Conservation (phyloP, 2,329 filamentous ascomycete genomes). For the Aspergillus nomiae region DNA sequence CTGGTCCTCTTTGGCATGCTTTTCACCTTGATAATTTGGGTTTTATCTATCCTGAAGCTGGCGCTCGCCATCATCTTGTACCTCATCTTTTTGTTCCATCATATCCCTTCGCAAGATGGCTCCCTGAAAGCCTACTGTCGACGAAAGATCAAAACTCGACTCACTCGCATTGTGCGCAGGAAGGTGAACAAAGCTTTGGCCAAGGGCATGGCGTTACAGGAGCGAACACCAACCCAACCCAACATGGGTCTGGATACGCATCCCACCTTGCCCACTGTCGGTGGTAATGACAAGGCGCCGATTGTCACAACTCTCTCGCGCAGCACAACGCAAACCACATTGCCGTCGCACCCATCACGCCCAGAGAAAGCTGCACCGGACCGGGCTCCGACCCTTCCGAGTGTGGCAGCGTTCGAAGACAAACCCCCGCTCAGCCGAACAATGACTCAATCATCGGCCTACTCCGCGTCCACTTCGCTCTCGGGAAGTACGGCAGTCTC, state of each 20-base stretch:
- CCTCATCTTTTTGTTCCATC: conserved; percentile 86
- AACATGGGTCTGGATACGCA: conserved; percentile 34
- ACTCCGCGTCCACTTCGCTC: conserved; percentile 56
- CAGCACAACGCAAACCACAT: conserved; percentile 60
- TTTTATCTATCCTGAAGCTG: conserved; percentile 73
- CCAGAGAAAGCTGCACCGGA: conserved; percentile 54
- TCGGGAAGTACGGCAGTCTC: conserved; percentile 33
- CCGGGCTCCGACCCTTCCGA: conserved; percentile 42
- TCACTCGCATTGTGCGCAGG: conserved; percentile 79
- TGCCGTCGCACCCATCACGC: conserved; percentile 65
- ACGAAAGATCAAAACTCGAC: conserved; percentile 82
- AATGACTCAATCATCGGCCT: conserved; percentile 52
- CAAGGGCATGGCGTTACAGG: conserved; percentile 64
- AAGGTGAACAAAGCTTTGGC: conserved; percentile 89
- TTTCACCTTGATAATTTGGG: conserved; percentile 88
- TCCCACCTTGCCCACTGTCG: conserved; percentile 65
- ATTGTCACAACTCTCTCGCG: conserved; percentile 33
- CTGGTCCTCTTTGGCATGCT: conserved; percentile 87
- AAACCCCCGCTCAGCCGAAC: conserved; percentile 44
- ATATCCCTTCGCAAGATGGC: conserved; percentile 80
- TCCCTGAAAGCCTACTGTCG: conserved; percentile 83
- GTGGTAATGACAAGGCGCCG: conserved; percentile 44
- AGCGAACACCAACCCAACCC: conserved; percentile 54
- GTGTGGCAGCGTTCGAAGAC: conserved; percentile 41
- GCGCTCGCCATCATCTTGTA: conserved; percentile 78